Evolutionary conservation across 306 rosid genomes (phyloP), one percentile per base, ranked within the genome.

Genomic region (Cajanus cajan): DNA sequence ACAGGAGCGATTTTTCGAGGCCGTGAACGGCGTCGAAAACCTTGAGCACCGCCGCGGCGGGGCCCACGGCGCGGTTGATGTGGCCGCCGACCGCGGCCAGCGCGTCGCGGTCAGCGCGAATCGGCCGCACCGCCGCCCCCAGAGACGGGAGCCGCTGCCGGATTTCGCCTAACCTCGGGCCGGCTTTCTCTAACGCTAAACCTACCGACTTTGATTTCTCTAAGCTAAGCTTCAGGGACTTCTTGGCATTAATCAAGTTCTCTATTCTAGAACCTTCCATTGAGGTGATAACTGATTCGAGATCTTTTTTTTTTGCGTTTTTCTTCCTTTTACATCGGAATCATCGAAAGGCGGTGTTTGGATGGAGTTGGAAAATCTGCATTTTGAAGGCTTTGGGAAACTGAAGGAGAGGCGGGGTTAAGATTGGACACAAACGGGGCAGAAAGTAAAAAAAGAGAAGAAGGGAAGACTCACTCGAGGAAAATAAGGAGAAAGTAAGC

Each of bases 1-100:
- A 96, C 45, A 93, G 74, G 18, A 96, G 80, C 0, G 98, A 89
- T 80, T 96, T 96, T 33, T 96, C 99, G 0, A 96, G 94, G n/a
- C 99, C 99, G 57, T 93, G 99, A 74, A 93, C 97, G 0, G 99
- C 99, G 75, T 96, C 99, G 2, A 96, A 96, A 75, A 96, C 99
- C 91, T 91, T 96, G 13, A 96, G 93, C 85, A 96, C 99, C 0
- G 99, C 98, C 2, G 98, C 99, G 0, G 99, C 98, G 1, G 98
- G 99, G 19, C 98, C 96, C 22, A 96, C 99, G 0, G 99, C 99
- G 0, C 99, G 91, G 74, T 96, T 93, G 41, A 96, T 96, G 57
- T 96, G 99, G 11, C 99, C 99, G 14, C 97, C 99, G 34, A 91
- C 98, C 0, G 97, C 93, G 6, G 47, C 89, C 16, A 96, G 98